These are phyloP conservation scores for Jasminum sambac DNA, from an alignment of 257 asterid genomes.

Conservation along the genomic window DNA sequence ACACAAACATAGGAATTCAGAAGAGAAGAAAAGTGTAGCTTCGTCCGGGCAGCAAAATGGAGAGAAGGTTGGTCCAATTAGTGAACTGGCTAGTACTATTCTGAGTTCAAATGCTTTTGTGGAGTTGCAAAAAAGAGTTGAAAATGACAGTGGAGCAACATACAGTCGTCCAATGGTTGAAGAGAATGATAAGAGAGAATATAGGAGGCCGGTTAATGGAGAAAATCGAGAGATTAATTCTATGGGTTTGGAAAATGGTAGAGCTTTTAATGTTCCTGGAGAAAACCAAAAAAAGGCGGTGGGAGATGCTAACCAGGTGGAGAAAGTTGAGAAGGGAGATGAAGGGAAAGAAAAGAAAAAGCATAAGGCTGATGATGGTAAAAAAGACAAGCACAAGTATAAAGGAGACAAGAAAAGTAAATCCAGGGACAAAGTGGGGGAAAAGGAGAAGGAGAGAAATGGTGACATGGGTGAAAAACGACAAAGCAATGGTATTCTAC, in stretches of 20 bases:
- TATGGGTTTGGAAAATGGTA: slow-evolving; percentile 16
- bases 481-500: slow-evolving; percentile 29
- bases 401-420: slow-evolving; percentile 35
- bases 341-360: slow-evolving; percentile 35
- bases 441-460: slow-evolving; percentile 24
- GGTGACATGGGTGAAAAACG: slow-evolving; percentile 27
- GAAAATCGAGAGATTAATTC: slow-evolving; percentile 16
- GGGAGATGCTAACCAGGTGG: slow-evolving; percentile 28
- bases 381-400: slow-evolving; percentile 32
- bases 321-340: slow-evolving; percentile 33
- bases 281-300: slow-evolving; percentile 21
- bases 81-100: slow-evolving; percentile 16
- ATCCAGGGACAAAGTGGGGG: slow-evolving; percentile 43
- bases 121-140: slow-evolving; percentile 39
- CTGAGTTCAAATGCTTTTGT: slow-evolving; percentile 18
- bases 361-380: slow-evolving; percentile 21
- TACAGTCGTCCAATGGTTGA: slow-evolving; percentile 19
- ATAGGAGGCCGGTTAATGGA: slow-evolving; percentile 29
- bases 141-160: slow-evolving; percentile 39
- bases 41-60: slow-evolving; percentile 33
- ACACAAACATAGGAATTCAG: slow-evolving; percentile 35
- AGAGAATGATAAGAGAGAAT: slow-evolving; percentile 35
- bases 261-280: not conserved
- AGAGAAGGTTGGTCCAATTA: slow-evolving; percentile 29
- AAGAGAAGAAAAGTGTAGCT: slow-evolving; percentile 31